Conservation (phyloP, 768 basidiomycete species). For the Phylloporus sp. region DNA sequence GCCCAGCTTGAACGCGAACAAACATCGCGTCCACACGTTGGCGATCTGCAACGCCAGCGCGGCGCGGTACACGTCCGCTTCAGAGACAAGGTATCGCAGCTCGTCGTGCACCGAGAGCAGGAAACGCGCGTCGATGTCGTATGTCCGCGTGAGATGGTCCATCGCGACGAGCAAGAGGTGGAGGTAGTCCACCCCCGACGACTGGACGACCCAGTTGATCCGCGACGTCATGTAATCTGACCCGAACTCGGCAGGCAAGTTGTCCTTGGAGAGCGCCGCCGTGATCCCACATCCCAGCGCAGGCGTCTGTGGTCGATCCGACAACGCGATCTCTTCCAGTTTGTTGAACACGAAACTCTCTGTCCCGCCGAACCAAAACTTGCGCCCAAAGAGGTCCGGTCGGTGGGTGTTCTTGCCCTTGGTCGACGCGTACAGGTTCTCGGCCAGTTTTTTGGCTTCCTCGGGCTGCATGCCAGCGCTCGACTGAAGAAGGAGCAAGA, state of each 20-base stretch:
- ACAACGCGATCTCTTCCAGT: slow-evolving; percentile 88
- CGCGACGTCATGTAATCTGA: slow-evolving; percentile 91
- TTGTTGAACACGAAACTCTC: slow-evolving; percentile 98
- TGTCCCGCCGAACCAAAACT: slow-evolving; percentile 96
- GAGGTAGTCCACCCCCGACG: slow-evolving; percentile 96
- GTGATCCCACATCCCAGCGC: slow-evolving; percentile 94
- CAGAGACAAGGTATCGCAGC: slow-evolving; percentile 85
- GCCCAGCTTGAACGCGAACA: slow-evolving; percentile 90
- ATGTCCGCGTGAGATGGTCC: slow-evolving; percentile 78
- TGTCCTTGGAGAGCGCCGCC: slow-evolving; percentile 84
- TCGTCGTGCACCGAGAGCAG: slow-evolving; percentile 98
- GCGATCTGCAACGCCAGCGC: slow-evolving; percentile 92
- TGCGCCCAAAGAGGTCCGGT: slow-evolving; percentile 64
- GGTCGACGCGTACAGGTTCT: slow-evolving; percentile 84
- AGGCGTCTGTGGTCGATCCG: slow-evolving; percentile 83
- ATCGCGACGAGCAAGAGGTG: slow-evolving; percentile 95
- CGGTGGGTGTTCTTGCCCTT: slow-evolving; percentile 88
- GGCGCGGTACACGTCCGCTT: slow-evolving; percentile 85
- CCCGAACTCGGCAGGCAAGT: slow-evolving; percentile 76
- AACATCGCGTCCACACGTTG: slow-evolving; percentile 88
- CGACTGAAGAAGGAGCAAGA: slow-evolving; percentile 79
- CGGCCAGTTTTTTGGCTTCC: slow-evolving; percentile 73
- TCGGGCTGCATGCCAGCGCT: slow-evolving; percentile 75
- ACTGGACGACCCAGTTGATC: slow-evolving; percentile 99
- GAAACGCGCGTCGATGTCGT: slow-evolving; percentile 85